These are phyloP conservation scores for Aphanomyces euteiches DNA, from an alignment of 352 stramenopile genomes.

Conservation along the genomic window DNA sequence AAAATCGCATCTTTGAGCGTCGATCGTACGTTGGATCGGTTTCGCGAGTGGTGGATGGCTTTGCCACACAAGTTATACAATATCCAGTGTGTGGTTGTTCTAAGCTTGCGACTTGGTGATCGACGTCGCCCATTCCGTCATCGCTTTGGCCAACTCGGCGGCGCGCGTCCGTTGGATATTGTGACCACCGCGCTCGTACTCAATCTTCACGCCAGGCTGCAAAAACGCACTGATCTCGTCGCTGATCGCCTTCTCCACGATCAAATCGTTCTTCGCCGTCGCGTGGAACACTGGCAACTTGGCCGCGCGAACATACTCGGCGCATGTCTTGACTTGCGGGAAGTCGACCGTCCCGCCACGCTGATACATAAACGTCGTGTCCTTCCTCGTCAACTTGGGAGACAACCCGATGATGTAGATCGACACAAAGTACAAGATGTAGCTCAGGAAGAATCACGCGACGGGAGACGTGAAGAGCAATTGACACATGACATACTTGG, in stretches of 20 bases:
- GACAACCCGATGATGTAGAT: not conserved
- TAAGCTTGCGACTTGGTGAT: too few relatives aligned
- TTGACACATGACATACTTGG: not conserved
- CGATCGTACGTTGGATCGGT: too few relatives aligned
- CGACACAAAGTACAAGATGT: not conserved
- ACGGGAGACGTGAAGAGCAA: not conserved
- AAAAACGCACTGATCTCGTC: slow-evolving; percentile 5
- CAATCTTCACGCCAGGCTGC: not conserved
- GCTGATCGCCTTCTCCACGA: slow-evolving; percentile 19
- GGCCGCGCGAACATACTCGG: not conserved
- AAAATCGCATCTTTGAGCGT: too few relatives aligned
- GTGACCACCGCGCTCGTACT: slow-evolving; percentile 8
- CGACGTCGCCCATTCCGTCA: slow-evolving; percentile 5
- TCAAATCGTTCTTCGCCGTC: slow-evolving; percentile 9
- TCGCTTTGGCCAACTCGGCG: not conserved
- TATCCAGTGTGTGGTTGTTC: too few relatives aligned
- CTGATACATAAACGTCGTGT: slow-evolving; percentile 17
- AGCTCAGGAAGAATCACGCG: not conserved
- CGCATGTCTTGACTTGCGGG: not conserved
- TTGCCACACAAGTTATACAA: too few relatives aligned
- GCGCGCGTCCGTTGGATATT: slow-evolving; percentile 23
- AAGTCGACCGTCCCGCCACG: slow-evolving; percentile 5
- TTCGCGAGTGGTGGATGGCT: too few relatives aligned
- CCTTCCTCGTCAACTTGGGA: not conserved
- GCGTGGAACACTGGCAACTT: not conserved